Base-by-base conservation (phyloP, 345 rosid species). In the Acer negundo region DNA sequence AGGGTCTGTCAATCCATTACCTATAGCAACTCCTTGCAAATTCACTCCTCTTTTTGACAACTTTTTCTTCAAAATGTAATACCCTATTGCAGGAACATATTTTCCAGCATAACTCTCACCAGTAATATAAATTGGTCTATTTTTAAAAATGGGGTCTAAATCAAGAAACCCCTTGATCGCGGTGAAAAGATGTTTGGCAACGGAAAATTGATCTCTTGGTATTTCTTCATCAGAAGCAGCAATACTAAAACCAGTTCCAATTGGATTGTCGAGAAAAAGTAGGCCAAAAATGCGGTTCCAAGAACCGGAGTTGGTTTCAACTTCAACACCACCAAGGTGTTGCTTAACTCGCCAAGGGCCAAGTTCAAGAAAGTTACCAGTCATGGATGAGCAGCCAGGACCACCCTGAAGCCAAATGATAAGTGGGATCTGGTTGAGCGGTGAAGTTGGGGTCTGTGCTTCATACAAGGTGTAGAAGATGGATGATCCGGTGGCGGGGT, bases 351-450 rank as follows among this genome's bases (percentile, higher is more conserved):
- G 92, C 90, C 91, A 95, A 4, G 97, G 97, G 12, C 98, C 98
- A 3, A 92, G 94, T 78, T 95, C 97, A 78, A 88, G 80, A 78
- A 90, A 89, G 86, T 93, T 95, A 10, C 91, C 98, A 15, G 76
- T 81, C 98, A 95, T 93, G 84, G 97, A 93, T 76, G 97, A 94
- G 84, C 98, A 94, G 38, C 97, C 97, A 61, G 97, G 98, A 28
- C 97, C 97, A 49, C 97, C 98, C 80, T 91, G 96, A 62, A 93
- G 97, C 97, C 97, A 94, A 59, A 93, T 81, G 38, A 95, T 83
- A 61, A 93, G 87, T 0, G 97, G 98, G 78, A 90, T 89, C 78
- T 87, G 76, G 40, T 87, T 31, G 47, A 82, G 87, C 20, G 88
- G 78, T 15, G 83, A 67, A 13, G 70, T 80, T 62, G 89, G 81